A percentile compares a stretch with the other conserved stretches of the same genome.
phyloP scores from a whole-genome alignment of 2,329 filamentous ascomycete species.

The Pestalotiopsis sp. region DNA sequence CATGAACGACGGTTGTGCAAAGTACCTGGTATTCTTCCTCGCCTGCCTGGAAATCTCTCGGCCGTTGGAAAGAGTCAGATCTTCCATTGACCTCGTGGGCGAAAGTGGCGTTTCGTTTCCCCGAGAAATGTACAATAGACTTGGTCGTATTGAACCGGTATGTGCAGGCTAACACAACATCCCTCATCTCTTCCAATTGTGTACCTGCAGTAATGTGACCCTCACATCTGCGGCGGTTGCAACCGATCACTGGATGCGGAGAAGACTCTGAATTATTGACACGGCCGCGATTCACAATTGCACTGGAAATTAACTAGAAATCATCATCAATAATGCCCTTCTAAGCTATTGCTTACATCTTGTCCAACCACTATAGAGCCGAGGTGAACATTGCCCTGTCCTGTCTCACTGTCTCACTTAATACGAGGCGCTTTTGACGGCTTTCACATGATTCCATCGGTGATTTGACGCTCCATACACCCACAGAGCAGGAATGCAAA shows the following conservation, averaged over 20 bases:
- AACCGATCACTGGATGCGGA: neutral
- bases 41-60: neutral
- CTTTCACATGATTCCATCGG: constrained; percentile 2
- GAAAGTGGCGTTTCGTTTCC: neutral
- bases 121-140: neutral
- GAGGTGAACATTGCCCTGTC: neutral
- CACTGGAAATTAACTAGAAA: too few species aligned
- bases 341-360: too few species aligned
- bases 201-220: constrained; percentile 5
- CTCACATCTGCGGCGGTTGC: neutral
- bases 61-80: neutral
- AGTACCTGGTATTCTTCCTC: neutral
- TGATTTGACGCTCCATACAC: neutral
- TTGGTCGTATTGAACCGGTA: neutral
- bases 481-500: neutral
- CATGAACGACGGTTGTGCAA: neutral
- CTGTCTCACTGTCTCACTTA: neutral
- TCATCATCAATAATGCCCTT: too few species aligned
- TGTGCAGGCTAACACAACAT: neutral
- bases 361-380: neutral
- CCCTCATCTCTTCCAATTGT: neutral
- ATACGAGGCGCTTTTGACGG: neutral
- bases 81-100: neutral
- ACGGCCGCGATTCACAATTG: neutral
- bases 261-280: neutral